Evolutionary conservation across 1,139 yeast species (phyloP).

Genomic region (Pichia terricola): DNA sequence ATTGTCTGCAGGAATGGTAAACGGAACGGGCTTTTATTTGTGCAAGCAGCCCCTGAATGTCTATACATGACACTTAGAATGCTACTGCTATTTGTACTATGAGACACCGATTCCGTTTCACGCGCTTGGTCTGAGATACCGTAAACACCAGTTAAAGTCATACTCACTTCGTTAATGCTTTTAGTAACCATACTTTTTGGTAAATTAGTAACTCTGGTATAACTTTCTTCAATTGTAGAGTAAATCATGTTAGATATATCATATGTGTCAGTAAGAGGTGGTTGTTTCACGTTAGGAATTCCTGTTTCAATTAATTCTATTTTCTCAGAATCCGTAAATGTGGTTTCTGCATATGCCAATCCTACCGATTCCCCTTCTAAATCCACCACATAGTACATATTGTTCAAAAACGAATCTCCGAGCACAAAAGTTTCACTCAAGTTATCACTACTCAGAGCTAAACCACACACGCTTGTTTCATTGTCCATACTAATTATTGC

Average conservation of each 20-base stretch:
- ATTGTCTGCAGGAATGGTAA: too few relatives aligned
- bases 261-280: constrained; percentile 4
- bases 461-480: constrained; percentile 7
- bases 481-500: not conserved
- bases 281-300: constrained; percentile 5
- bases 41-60: too few relatives aligned
- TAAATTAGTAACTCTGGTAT: too few relatives aligned
- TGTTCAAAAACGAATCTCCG: constrained; percentile 68
- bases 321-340: not conserved
- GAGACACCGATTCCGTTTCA: too few relatives aligned
- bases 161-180: too few relatives aligned
- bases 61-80: too few relatives aligned
- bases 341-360: constrained; percentile 44
- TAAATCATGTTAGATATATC: constrained; percentile 4
- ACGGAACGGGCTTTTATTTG: too few relatives aligned
- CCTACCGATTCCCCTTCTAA: constrained; percentile 54
- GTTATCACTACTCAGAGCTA: constrained; percentile 17
- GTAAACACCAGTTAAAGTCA: too few relatives aligned
- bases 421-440: constrained; percentile 30
- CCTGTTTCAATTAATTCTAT: constrained; percentile 9
- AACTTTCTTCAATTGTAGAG: not conserved
- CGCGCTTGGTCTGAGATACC: too few relatives aligned
- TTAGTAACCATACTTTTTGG: too few relatives aligned
- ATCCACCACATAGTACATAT: constrained; percentile 71
- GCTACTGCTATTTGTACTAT: too few relatives aligned